phyloP scores from a whole-genome alignment of 176 grass and related monocot species.

The Panicum miliaceum region DNA sequence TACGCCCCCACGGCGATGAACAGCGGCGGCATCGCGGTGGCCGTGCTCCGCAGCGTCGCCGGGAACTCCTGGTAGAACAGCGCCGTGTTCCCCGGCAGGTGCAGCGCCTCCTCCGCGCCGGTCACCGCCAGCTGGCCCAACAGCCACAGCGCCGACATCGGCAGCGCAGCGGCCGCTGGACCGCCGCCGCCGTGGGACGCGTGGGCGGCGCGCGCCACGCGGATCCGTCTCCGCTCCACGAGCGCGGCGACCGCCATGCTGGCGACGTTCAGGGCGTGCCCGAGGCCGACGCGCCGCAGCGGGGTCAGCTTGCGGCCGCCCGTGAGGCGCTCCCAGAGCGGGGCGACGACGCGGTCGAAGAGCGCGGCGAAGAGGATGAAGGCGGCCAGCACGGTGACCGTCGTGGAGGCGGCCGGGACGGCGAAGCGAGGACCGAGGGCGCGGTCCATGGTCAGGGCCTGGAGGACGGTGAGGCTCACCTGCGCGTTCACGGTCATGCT shows the following conservation, averaged over 20 bases:
- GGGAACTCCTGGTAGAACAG: slow-evolving; percentile 48
- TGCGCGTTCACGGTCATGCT: slow-evolving; percentile 36
- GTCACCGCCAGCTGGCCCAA: slow-evolving; percentile 13
- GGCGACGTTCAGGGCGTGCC: slow-evolving; percentile 32
- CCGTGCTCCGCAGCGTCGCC: slow-evolving; percentile 37
- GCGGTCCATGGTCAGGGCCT: slow-evolving; percentile 50
- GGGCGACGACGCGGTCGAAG: slow-evolving; percentile 23
- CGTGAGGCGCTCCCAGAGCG: neutral
- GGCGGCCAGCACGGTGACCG: slow-evolving; percentile 3
- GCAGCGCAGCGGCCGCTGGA: neutral
- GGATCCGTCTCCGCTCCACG: slow-evolving; percentile 39
- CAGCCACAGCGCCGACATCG: slow-evolving; percentile 52
- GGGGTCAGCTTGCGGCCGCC: slow-evolving; percentile 1
- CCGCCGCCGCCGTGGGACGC: neutral
- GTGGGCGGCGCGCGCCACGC: neutral
- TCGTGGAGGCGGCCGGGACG: slow-evolving; percentile 35
- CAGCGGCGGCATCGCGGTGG: slow-evolving; percentile 45
- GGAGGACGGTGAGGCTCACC: slow-evolving; percentile 37
- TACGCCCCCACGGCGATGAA: slow-evolving; percentile 33
- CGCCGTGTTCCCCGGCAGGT: slow-evolving; percentile 37
- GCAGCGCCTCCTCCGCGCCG: slow-evolving; percentile 40
- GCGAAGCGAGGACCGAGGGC: slow-evolving; percentile 27
- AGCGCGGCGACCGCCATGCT: slow-evolving; percentile 38
- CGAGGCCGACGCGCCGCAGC: slow-evolving; percentile 35
- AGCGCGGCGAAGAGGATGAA: slow-evolving; percentile 1